Evolutionary conservation across 148 eudicot species (phyloP).

Genomic region (Vaccinium darrowii): DNA sequence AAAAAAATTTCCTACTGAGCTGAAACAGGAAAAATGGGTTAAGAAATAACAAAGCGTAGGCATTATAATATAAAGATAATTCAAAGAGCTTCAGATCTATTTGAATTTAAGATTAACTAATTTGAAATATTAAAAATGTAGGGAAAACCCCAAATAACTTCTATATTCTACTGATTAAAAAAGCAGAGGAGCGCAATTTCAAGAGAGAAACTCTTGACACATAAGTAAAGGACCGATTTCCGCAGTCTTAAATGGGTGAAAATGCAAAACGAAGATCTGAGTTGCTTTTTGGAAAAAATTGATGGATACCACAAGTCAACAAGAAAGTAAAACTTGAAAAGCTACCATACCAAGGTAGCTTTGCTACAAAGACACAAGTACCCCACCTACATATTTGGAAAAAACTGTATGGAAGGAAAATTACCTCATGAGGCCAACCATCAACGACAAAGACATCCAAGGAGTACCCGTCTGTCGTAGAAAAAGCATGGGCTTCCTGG

Average conservation of each 20-base stretch:
- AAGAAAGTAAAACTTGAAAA: conserved; percentile 1
- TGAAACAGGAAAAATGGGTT: not conserved
- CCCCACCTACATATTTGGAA: conserved; percentile 5
- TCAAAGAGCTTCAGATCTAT: not conserved
- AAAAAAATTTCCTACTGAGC: not conserved
- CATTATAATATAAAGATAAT: conserved; percentile 1
- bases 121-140: not conserved
- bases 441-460: conserved; percentile 83
- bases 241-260: not conserved
- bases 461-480: conserved; percentile 78
- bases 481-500: conserved; percentile 86
- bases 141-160: not conserved
- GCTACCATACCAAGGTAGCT: not conserved
- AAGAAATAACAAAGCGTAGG: not conserved
- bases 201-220: not conserved
- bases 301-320: not conserved
- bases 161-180: not conserved
- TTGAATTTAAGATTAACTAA: not conserved
- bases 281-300: not conserved
- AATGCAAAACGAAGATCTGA: not conserved
- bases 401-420: conserved; percentile 6
- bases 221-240: not conserved
- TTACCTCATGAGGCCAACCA: conserved; percentile 88
- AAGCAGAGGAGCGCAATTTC: not conserved
- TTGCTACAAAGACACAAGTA: not conserved